Conservation (phyloP, 345 rosid species). For the Mallotus nudiflorus region DNA sequence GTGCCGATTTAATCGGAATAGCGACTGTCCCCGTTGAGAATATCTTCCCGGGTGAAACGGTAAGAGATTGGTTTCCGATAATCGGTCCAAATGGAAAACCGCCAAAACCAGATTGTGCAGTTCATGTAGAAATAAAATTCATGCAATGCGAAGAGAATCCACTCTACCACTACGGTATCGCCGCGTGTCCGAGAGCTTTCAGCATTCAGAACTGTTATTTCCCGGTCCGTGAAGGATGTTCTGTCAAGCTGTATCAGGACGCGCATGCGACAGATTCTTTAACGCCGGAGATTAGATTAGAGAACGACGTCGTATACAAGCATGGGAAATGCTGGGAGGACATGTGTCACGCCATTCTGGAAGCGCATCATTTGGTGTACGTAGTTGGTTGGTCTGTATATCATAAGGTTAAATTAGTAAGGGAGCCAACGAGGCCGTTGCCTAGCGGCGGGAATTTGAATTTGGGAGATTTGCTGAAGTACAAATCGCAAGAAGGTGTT, state of each 20-base stretch:
- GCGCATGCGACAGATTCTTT: conserved; percentile 59
- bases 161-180: conserved; percentile 47
- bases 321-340: conserved; percentile 88
- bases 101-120: conserved; percentile 67
- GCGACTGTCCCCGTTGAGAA: conserved; percentile 43
- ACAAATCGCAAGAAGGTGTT: conserved; percentile 87
- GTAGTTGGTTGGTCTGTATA: conserved; percentile 85
- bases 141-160: conserved; percentile 44
- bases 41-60: conserved; percentile 40
- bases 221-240: conserved; percentile 60
- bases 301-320: conserved; percentile 42
- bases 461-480: conserved; percentile 74
- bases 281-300: conserved; percentile 60
- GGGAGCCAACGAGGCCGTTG: conserved; percentile 58
- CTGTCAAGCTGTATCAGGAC: conserved; percentile 74
- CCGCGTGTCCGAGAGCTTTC: conserved; percentile 27
- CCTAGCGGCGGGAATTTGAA: conserved; percentile 63
- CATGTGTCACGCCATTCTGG: conserved; percentile 74
- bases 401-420: conserved; percentile 63
- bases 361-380: conserved; percentile 87
- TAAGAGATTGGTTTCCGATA: conserved; percentile 75
- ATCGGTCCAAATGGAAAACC: conserved; percentile 50
- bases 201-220: conserved; percentile 62
- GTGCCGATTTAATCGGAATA: conserved; percentile 71
- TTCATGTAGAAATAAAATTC: conserved; percentile 59